These are phyloP conservation scores for Colletotrichum graminicola DNA, from an alignment of 2,329 filamentous ascomycete genomes.

Conservation along the genomic window DNA sequence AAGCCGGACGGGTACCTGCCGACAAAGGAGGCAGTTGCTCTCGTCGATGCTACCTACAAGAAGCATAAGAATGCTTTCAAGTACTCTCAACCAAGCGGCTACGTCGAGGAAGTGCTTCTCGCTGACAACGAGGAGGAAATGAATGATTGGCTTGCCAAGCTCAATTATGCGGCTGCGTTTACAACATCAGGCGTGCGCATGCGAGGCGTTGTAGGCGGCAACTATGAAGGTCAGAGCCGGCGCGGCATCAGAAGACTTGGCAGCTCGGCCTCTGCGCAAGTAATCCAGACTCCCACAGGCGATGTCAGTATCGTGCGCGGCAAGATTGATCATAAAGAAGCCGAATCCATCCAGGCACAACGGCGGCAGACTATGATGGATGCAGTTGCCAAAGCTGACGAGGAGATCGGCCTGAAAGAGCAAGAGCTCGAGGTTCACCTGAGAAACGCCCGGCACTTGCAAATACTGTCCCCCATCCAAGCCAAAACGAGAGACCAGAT, in stretches of 20 bases:
- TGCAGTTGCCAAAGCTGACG: slow-evolving; percentile 86
- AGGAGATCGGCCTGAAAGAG: slow-evolving; percentile 78
- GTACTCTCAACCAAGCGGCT: slow-evolving; percentile 85
- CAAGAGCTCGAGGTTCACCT: slow-evolving; percentile 86
- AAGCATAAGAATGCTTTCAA: slow-evolving; percentile 97
- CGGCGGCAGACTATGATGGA: slow-evolving; percentile 84
- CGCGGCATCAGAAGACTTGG: slow-evolving; percentile 80
- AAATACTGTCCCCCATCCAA: slow-evolving; percentile 90
- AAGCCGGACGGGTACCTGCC: slow-evolving; percentile 95
- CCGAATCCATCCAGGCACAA: slow-evolving; percentile 86
- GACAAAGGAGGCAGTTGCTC: slow-evolving; percentile 90
- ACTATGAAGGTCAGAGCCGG: slow-evolving; percentile 84
- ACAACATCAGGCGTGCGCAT: slow-evolving; percentile 91
- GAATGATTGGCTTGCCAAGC: slow-evolving; percentile 95
- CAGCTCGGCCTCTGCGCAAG: slow-evolving; percentile 68
- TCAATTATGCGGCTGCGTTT: slow-evolving; percentile 97
- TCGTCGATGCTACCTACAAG: slow-evolving; percentile 88
- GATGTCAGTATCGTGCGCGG: slow-evolving; percentile 80
- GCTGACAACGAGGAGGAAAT: slow-evolving; percentile 92
- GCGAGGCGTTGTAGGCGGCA: slow-evolving; percentile 85
- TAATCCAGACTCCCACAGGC: slow-evolving; percentile 77
- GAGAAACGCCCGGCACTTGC: slow-evolving; percentile 89
- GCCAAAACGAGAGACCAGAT: slow-evolving; percentile 90
- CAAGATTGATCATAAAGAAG: slow-evolving; percentile 83
- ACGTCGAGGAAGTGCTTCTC: slow-evolving; percentile 86